These are phyloP conservation scores for Cordyceps farinosa DNA, from an alignment of 2,329 filamentous ascomycete genomes.

Conservation along the genomic window DNA sequence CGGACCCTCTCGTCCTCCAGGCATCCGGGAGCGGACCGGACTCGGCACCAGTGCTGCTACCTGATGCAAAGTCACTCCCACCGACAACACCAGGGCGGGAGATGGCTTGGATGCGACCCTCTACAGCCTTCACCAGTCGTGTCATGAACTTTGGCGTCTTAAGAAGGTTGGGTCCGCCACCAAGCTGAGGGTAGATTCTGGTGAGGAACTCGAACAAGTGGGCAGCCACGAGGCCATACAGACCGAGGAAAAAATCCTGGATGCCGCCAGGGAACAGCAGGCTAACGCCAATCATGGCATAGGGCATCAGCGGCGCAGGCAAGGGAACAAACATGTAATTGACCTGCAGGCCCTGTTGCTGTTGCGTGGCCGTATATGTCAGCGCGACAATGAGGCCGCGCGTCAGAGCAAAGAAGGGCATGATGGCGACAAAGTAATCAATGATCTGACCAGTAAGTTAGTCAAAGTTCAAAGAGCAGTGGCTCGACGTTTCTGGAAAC, in stretches of 20 bases:
- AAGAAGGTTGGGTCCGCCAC: constrained; percentile 74
- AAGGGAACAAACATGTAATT: constrained; percentile 81
- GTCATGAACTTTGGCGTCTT: constrained; percentile 70
- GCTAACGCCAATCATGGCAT: constrained; percentile 71
- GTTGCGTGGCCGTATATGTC: constrained; percentile 79
- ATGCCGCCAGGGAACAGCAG: constrained; percentile 62
- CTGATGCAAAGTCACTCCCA: background rate
- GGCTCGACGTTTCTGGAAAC: background rate
- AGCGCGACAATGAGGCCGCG: constrained; percentile 73
- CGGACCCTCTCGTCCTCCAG: constrained; percentile 61
- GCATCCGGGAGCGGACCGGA: constrained; percentile 56
- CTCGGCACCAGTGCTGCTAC: constrained; percentile 12
- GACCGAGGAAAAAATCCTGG: constrained; percentile 55
- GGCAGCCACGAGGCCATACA: constrained; percentile 78
- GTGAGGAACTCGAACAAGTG: constrained; percentile 90
- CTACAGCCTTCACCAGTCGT: constrained; percentile 54
- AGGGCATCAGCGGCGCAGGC: constrained; percentile 76
- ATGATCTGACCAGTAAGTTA: constrained; percentile 24
- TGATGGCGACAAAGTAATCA: constrained; percentile 30
- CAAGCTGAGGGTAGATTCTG: constrained; percentile 83
- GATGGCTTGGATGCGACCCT: background rate
- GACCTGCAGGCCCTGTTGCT: constrained; percentile 72
- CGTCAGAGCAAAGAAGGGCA: constrained; percentile 45
- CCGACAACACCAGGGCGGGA: background rate
- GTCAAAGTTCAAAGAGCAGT: constrained; percentile 1